Evolutionary conservation across 2,329 filamentous ascomycete genomes (phyloP).

Genomic region (Amauroascus niger): DNA sequence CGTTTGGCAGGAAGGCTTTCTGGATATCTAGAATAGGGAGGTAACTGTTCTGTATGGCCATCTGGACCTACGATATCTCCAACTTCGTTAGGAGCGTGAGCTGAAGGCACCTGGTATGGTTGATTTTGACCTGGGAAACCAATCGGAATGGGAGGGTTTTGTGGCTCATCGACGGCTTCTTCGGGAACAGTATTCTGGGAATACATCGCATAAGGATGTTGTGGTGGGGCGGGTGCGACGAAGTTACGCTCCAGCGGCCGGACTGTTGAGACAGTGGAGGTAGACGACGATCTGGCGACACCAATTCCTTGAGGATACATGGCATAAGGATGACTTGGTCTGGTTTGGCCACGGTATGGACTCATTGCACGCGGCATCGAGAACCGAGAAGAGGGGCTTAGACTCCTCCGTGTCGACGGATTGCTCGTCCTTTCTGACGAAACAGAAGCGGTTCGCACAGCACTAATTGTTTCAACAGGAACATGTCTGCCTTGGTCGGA

Average conservation of each 20-base stretch:
- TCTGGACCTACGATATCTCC: constrained; percentile 79
- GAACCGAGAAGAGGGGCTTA: constrained; percentile 39
- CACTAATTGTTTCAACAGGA: constrained; percentile 19
- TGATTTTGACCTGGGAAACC: constrained; percentile 62
- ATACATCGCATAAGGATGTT: constrained; percentile 81
- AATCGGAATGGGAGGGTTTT: constrained; percentile 44
- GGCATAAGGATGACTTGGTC: constrained; percentile 73
- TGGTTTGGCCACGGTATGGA: constrained; percentile 59
- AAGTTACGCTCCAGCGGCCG: constrained; percentile 51
- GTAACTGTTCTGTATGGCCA: constrained; percentile 81
- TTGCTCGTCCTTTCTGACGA: constrained; percentile 15
- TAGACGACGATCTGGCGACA: constrained; percentile 50
- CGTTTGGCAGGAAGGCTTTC: constrained; percentile 58
- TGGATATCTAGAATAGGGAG: constrained; percentile 83
- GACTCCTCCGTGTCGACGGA: constrained; percentile 32
- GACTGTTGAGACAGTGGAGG: constrained; percentile 61
- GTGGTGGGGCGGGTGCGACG: constrained; percentile 54
- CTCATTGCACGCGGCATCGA: constrained; percentile 45
- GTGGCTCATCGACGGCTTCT: constrained; percentile 39
- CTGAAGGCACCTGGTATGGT: constrained; percentile 61
- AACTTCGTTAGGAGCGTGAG: constrained; percentile 61
- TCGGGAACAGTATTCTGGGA: constrained; percentile 64
- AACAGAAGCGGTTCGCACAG: constrained; percentile 18
- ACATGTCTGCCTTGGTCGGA: constrained; percentile 16
- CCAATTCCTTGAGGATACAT: constrained; percentile 69